Conservation (phyloP, 495 filamentous ascomycete species). For the Penicillium odoratum region DNA sequence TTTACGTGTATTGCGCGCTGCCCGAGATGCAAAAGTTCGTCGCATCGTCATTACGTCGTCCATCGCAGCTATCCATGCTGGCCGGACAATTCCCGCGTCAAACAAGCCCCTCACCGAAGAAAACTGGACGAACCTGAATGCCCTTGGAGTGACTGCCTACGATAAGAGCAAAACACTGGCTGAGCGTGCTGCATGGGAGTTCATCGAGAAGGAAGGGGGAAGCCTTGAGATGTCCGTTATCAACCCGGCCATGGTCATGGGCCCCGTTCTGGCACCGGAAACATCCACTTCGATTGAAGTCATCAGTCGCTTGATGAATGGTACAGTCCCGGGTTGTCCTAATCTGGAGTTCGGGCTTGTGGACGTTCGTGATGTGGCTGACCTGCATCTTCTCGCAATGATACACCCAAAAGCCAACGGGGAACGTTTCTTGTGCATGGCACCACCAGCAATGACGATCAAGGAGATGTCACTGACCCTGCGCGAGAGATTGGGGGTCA, state of each 20-base stretch:
- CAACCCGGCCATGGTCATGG: slow-evolving; percentile 8
- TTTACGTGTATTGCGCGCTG: slow-evolving; percentile 12
- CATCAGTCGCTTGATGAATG: slow-evolving; percentile 8
- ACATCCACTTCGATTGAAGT: slow-evolving; percentile 14
- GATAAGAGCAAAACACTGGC: slow-evolving; percentile 17
- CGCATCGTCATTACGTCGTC: slow-evolving; percentile 16
- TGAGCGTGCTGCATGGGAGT: slow-evolving; percentile 14
- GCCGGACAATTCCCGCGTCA: neutral
- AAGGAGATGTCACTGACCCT: slow-evolving; percentile 8
- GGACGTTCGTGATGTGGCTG: slow-evolving; percentile 16
- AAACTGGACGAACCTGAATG: slow-evolving; percentile 9
- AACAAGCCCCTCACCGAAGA: slow-evolving; percentile 10
- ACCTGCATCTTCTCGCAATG: slow-evolving; percentile 15
- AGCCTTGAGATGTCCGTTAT: slow-evolving; percentile 10
- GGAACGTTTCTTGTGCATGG: slow-evolving; percentile 12
- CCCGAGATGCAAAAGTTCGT: slow-evolving; percentile 9
- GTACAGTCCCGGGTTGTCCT: slow-evolving; percentile 11
- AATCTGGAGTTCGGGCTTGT: slow-evolving; percentile 8
- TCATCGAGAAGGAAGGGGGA: slow-evolving; percentile 11
- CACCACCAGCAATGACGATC: slow-evolving; percentile 4
- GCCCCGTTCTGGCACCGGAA: slow-evolving; percentile 7
- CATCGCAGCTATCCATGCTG: slow-evolving; percentile 7
- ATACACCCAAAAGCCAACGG: slow-evolving; percentile 12
- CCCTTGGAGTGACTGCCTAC: slow-evolving; percentile 6
- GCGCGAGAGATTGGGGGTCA: slow-evolving; percentile 6